Evolutionary conservation across 2,329 filamentous ascomycete species (phyloP), one percentile per base, ranked within the genome.

Genomic region (Pseudogymnoascus sp.): DNA sequence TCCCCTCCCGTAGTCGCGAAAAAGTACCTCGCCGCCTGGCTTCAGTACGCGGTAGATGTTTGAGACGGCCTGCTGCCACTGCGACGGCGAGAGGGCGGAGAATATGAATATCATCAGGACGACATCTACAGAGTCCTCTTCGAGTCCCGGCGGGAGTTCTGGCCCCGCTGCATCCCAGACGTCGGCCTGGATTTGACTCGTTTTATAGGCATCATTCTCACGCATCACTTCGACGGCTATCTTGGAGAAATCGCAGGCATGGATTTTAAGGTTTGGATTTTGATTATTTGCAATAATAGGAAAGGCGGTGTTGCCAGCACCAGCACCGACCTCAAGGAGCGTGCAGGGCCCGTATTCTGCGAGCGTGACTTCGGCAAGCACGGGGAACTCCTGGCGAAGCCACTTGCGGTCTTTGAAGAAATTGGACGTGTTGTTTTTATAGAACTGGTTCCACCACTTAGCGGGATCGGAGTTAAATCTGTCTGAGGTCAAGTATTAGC

Each of bases 391-490:
- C 75, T 97, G 93, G 67, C 89, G 88, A 33, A 99, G 79, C 95
- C 95, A 99, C 75, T 97, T 97, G 67, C 95, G 85, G 74, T 99
- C 90, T 78, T 99, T 99, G 85, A 99, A 99, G 78, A 99, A 99
- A 73, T 97, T 97, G 71, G 88, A 85, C 19, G 90, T 90, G 77
- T 99, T 97, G 78, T 97, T 96, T 77, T 95, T 93, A 81, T 99
- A 99, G 78, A 99, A 99, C 63, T 89, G 79, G 72, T 99, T 95
- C 95, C 95, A 99, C 91, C 92, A 97, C 76, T 92, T 96, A 66
- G 91, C 93, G 0, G 95, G 95, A 68, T 96, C 85, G 53, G 82
- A 80, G 74, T 97, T 97, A 80, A 97, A 97, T 68, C 91, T 89
- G 70, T 79, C 86, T 89, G 71, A 70, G 65, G 61, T 29, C 26